Evolutionary conservation across 305 asterid genomes (phyloP), one percentile per base, ranked within the genome.

Genomic region (Fraxinus ornus): DNA sequence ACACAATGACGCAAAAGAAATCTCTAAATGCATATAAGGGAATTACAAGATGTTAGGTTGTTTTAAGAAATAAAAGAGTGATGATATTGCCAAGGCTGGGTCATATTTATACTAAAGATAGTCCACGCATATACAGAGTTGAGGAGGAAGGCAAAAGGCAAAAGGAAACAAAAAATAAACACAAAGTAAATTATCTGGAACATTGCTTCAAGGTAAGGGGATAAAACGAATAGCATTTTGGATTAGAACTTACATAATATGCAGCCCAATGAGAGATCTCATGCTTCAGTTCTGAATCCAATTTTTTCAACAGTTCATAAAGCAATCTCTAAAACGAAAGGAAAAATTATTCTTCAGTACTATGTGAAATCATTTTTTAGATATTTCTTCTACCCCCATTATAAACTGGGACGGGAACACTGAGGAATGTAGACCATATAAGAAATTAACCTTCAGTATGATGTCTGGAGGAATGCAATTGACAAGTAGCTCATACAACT

Each of bases 401-500:
- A 55, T 72, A 36, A 78, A 36, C 39, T 41, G 77, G 72, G 47
- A 76, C 32, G 28, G 77, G 17, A 28, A 12, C n/a, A 55, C 52
- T 39, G 72, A 79, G 80, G 84, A 80, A 71, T 30, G 78, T 62
- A n/a, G 73, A 84, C 13, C 17, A 9, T 10, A 68, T 39, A 24
- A 76, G 78, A 79, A 33, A 64, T 22, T 37, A 79, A 94, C 99
- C 98, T 96, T 94, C 72, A 94, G 83, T 79, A 96, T 88, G 62
- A 94, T 88, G 82, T 94, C 99, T 70, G 99, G 94, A 28, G 99
- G 99, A 87, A 96, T 94, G 84, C 98, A 96, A 84, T 96, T 96
- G 85, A 92, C 86, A 71, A 94, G 94, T 74, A 95, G 94, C 88
- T 95, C 98, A 84, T 94, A 96, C 77, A 96, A 87, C 90, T 93